A percentile compares a stretch with the other conserved stretches of the same genome.
Evolutionary conservation across 768 basidiomycete species (phyloP).

Genomic region (Podaxis rugospora): DNA sequence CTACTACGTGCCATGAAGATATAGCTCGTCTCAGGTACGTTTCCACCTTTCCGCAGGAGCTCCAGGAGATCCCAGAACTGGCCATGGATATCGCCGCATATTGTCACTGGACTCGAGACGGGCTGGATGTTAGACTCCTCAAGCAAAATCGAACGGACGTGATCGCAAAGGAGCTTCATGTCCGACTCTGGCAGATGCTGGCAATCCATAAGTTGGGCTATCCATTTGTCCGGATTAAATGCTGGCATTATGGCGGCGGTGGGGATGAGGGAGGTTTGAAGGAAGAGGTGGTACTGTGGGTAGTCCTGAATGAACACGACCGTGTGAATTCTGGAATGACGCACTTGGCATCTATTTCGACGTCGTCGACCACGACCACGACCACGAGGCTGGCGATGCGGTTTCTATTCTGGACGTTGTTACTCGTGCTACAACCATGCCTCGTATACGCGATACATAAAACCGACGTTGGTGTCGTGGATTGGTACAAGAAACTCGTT

Average conservation of each 20-base stretch:
- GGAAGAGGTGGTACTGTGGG: background rate
- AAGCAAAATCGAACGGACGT: conserved; percentile 83
- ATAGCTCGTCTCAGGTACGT: conserved; percentile 84
- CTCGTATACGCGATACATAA: conserved; percentile 50
- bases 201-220: conserved; percentile 82
- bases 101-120: conserved; percentile 89
- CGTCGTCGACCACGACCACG: background rate
- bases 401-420: conserved; percentile 18
- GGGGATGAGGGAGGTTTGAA: background rate
- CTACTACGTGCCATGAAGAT: conserved; percentile 87
- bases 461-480: conserved; percentile 74
- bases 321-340: background rate
- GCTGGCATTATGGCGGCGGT: conserved; percentile 15
- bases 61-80: conserved; percentile 98
- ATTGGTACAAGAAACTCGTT: conserved; percentile 81
- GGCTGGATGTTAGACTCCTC: conserved; percentile 99
- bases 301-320: background rate
- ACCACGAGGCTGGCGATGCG: conserved; percentile 20
- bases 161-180: conserved; percentile 90
- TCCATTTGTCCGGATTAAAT: conserved; percentile 70
- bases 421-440: conserved; percentile 21
- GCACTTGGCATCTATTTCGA: background rate
- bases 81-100: conserved; percentile 95
- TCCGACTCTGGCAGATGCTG: conserved; percentile 85
- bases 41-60: conserved; percentile 80